Evolutionary conservation across 495 filamentous ascomycete genomes (phyloP).

Genomic region (Penicillium cinerascens): DNA sequence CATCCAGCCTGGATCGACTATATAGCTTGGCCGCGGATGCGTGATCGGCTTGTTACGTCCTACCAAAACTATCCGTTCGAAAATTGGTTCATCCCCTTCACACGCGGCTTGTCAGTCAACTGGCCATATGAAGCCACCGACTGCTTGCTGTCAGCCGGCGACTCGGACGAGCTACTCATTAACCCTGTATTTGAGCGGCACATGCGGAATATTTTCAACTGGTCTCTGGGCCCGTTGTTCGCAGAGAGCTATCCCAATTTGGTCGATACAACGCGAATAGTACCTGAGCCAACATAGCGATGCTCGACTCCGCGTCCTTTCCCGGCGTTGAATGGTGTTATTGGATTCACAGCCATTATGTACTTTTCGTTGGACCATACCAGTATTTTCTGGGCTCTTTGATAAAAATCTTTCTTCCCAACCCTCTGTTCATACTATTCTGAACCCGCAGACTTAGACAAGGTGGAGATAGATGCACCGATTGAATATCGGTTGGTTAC

Average conservation of each 20-base stretch:
- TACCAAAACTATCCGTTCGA: slow-evolving; percentile 61
- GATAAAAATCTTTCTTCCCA: neutral
- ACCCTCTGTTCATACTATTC: neutral
- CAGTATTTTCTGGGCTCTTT: neutral
- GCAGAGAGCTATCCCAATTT: slow-evolving; percentile 58
- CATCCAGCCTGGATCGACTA: slow-evolving; percentile 80
- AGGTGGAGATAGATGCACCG: neutral
- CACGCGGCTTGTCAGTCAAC: slow-evolving; percentile 64
- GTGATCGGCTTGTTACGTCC: slow-evolving; percentile 53
- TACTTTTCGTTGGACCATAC: neutral
- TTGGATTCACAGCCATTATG: neutral
- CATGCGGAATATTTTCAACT: slow-evolving; percentile 63
- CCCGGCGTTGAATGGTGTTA: neutral
- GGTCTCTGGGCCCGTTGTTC: slow-evolving; percentile 72
- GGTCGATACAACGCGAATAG: slow-evolving; percentile 51
- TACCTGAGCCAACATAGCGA: slow-evolving; percentile 14
- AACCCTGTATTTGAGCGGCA: slow-evolving; percentile 80
- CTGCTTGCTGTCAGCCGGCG: slow-evolving; percentile 52
- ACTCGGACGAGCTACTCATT: slow-evolving; percentile 60
- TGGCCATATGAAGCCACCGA: slow-evolving; percentile 74
- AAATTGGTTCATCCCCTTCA: slow-evolving; percentile 76
- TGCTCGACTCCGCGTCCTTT: neutral
- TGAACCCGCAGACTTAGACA: too few species aligned
- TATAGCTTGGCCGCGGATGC: slow-evolving; percentile 70
- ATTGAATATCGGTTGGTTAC: neutral